Percentiles rank a stretch among this genome's conserved stretches.
Conservation (phyloP, 2,329 filamentous ascomycete species). For the Chrysoporthe austroafricana region DNA sequence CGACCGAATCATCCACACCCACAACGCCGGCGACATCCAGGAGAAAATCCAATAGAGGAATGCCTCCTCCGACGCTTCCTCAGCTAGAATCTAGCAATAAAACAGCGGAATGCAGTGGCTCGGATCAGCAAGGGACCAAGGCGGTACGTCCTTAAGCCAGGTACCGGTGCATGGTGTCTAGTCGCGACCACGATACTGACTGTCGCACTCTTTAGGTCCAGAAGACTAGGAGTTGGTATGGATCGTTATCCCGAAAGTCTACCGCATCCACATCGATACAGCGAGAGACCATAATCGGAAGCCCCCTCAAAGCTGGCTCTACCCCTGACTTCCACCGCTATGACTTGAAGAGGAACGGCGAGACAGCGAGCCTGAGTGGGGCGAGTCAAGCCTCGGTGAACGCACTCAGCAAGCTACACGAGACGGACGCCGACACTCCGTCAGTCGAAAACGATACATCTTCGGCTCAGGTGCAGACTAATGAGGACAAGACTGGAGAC, state of each 20-base stretch:
- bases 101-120: constrained; percentile 15
- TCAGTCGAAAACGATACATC: constrained; percentile 8
- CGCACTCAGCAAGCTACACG: constrained; percentile 38
- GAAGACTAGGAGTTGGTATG: constrained; percentile 65
- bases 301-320: constrained; percentile 52
- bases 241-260: constrained; percentile 65
- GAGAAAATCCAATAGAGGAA: constrained; percentile 3
- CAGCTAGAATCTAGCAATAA: constrained; percentile 20
- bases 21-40: constrained; percentile 12
- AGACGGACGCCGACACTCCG: constrained; percentile 30
- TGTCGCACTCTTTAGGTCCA: constrained; percentile 44
- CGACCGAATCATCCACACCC: constrained; percentile 20
- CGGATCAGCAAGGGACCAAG: constrained; percentile 16
- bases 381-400: constrained; percentile 36
- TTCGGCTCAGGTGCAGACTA: background rate
- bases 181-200: constrained; percentile 9
- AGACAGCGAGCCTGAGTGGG: constrained; percentile 38
- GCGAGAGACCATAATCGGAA: constrained; percentile 63
- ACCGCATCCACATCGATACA: constrained; percentile 63
- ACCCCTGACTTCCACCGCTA: constrained; percentile 56
- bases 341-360: constrained; percentile 46
- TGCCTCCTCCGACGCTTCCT: constrained; percentile 16
- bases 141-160: constrained; percentile 13
- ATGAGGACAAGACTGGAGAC: background rate
- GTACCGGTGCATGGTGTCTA: background rate